Evolutionary conservation across 2,329 filamentous ascomycete genomes (phyloP).

Genomic region (Fusarium sp.): DNA sequence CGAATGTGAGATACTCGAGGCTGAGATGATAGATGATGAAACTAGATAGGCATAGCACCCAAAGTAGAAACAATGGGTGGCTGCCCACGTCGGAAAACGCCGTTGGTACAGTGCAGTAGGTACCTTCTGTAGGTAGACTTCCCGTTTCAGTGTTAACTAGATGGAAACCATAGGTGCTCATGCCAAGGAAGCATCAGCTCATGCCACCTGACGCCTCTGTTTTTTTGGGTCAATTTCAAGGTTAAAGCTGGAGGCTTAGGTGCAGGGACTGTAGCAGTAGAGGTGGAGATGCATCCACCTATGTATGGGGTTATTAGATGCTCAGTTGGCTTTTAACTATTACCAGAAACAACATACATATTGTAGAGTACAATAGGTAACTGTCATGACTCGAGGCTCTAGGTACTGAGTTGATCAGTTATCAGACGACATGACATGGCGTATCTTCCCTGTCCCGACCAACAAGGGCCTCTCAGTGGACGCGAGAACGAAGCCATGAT

Average conservation of each 20-base stretch:
- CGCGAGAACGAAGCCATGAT: neutral
- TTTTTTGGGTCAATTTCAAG: conserved; percentile 6
- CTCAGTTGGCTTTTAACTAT: too few relatives aligned
- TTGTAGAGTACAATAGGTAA: too few relatives aligned
- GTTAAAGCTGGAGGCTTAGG: neutral
- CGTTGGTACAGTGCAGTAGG: neutral
- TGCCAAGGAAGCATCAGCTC: conserved; percentile 12
- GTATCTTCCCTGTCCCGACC: too few relatives aligned
- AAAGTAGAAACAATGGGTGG: conserved; percentile 4
- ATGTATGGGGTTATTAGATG: too few relatives aligned
- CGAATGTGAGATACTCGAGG: conserved; percentile 24
- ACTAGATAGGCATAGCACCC: neutral
- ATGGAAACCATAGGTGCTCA: neutral
- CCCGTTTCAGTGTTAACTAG: conserved; percentile 25
- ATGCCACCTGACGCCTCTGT: neutral
- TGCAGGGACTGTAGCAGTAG: neutral
- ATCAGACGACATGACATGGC: neutral
- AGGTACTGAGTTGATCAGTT: neutral
- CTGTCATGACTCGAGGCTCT: neutral
- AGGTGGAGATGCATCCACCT: too few relatives aligned
- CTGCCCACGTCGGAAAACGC: conserved; percentile 12
- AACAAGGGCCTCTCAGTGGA: neutral
- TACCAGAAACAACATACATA: too few relatives aligned
- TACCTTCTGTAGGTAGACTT: neutral
- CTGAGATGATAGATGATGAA: conserved; percentile 37